phyloP scores from a whole-genome alignment of 129 eudicot species.

The Flaveria brownii region DNA sequence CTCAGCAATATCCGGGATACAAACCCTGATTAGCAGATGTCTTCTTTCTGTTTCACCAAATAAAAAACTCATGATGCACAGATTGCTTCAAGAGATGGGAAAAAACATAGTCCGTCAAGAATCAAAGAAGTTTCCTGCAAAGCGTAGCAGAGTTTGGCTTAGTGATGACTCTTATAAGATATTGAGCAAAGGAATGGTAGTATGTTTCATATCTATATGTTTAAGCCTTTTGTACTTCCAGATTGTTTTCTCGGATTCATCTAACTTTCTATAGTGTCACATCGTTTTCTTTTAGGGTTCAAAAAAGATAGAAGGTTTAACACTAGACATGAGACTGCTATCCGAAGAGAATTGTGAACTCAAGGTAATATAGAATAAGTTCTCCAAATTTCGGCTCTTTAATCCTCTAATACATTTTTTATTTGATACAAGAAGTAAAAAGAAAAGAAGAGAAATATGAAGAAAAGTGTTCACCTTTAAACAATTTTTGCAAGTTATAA shows the following conservation, averaged over 20 bases:
- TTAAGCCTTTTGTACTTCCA: neutral
- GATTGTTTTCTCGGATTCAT: neutral
- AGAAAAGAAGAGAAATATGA: no score
- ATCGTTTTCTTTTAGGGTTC: constrained; percentile 21
- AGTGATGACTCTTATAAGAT: constrained; percentile 22
- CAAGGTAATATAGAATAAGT: neutral
- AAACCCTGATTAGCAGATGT: constrained; percentile 14
- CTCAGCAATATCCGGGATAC: constrained; percentile 11
- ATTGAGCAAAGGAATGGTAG: constrained; percentile 9
- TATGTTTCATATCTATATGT: neutral
- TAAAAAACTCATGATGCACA: constrained; percentile 36
- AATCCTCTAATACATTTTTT: neutral
- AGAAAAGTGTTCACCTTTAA: no score
- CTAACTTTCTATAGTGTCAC: neutral
- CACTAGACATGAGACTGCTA: constrained; percentile 25
- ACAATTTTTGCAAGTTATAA: no score
- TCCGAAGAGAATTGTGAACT: neutral
- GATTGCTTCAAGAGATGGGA: constrained; percentile 33
- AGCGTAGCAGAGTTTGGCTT: constrained; percentile 37
- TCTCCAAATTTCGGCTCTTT: neutral
- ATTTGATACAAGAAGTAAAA: no score
- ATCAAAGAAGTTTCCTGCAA: constrained; percentile 1
- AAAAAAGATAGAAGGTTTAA: constrained; percentile 22
- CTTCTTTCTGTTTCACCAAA: constrained; percentile 21
- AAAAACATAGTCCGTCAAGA: constrained; percentile 28